phyloP scores from a whole-genome alignment of 768 basidiomycete species.

The Naganishia onofrii region DNA sequence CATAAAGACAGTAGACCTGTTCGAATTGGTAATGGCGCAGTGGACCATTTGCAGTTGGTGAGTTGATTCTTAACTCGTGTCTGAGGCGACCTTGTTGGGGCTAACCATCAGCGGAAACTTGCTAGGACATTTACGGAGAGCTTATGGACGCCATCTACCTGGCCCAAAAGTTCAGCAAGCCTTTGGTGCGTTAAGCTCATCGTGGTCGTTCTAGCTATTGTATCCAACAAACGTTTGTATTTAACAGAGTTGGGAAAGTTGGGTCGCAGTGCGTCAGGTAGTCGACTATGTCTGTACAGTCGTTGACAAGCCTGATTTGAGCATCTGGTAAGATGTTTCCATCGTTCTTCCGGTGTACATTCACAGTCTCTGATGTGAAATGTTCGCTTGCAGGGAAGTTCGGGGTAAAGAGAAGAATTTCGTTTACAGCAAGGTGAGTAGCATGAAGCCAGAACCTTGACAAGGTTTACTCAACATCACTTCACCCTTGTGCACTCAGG shows the following conservation, averaged over 20 bases:
- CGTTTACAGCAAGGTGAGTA: slow-evolving; percentile 77
- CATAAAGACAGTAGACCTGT: slow-evolving; percentile 54
- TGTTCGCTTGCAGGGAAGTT: slow-evolving; percentile 77
- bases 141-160: slow-evolving; percentile 96
- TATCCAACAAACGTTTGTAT: not conserved
- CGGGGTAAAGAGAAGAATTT: slow-evolving; percentile 79
- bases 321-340: slow-evolving; percentile 47
- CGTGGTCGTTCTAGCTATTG: slow-evolving; percentile 19
- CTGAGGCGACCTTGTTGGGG: not conserved
- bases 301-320: slow-evolving; percentile 75
- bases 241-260: slow-evolving; percentile 48
- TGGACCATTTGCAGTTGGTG: slow-evolving; percentile 85
- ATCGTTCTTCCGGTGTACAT: not conserved
- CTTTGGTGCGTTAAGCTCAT: slow-evolving; percentile 55
- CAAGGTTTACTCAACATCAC: slow-evolving; percentile 18
- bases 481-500: slow-evolving; percentile 54
- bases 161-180: slow-evolving; percentile 69
- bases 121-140: slow-evolving; percentile 89
- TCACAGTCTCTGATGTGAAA: slow-evolving; percentile 6
- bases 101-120: not conserved
- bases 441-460: not conserved
- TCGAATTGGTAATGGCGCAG: slow-evolving; percentile 88
- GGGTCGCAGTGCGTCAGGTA: slow-evolving; percentile 52
- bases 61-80: slow-evolving; percentile 28
- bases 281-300: slow-evolving; percentile 65